Base-by-base conservation (phyloP, 176 grass and related monocot genomes). In the Thalia dealbata region DNA sequence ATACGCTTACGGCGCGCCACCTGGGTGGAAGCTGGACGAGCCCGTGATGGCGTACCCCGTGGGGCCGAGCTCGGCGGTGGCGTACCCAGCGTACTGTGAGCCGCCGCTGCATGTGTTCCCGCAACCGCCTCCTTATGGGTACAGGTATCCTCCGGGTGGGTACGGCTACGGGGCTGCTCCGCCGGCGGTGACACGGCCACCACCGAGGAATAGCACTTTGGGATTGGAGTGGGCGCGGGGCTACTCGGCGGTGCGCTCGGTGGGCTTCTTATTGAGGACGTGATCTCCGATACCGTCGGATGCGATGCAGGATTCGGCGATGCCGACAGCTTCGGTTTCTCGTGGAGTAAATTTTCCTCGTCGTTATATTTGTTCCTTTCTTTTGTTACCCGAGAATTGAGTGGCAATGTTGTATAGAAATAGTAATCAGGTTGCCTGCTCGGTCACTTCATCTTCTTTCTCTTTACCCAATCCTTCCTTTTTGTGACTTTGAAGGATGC, bases 221-320 rank as follows among this genome's bases (percentile, higher is more conserved):
- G 92, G 63, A 74, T 89, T 68, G 89, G 89, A 13, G 80, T 96
- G 9, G 84, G 86, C 0, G 84, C 86, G 15, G 92, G 89, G 10
- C 66, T 91, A 23, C 82, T 91, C 25, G 85, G 88, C 4, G 88
- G 88, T 38, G 88, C 86, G 14, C 72, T 96, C 26, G 89, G 92
- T 0, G 92, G 92, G 8, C 76, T 92, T 14, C 73, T 96, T 29
- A 70, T 96, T 22, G 89, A 89, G 3, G 91, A 96, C 4, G 82
- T 88, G 81, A 60, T 82, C 0, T 70, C 73, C 0, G 89, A 92
- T 56, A 59, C 70, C 8, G 65, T 42, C 21, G 41, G 18, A 1
- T 69, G 46, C 61, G 77, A 76, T 12, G 50, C 38, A 1, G 91
- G 91, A 6, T 91, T 84, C 23, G 83, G 86, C 59, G 85, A 11